These are phyloP conservation scores for Fagopyrum homotropicum DNA, from an alignment of 148 eudicot species.

Conservation along the genomic window DNA sequence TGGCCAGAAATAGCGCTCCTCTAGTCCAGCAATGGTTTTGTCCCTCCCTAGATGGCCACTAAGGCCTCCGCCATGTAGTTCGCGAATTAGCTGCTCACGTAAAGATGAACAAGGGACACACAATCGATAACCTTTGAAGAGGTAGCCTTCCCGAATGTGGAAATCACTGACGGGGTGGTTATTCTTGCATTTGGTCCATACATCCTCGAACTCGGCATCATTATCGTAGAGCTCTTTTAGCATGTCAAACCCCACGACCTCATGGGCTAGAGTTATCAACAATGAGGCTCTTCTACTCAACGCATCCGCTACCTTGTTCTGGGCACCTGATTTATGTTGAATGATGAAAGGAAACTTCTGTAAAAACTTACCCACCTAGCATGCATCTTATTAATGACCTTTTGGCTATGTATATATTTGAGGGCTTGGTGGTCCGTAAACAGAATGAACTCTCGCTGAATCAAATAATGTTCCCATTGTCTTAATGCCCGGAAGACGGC, in stretches of 20 bases:
- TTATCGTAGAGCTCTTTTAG: neutral
- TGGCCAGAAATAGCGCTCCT: neutral
- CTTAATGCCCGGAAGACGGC: neutral
- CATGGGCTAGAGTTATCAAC: neutral
- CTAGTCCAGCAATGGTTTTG: neutral
- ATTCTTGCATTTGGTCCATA: neutral
- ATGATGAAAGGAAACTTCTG: neutral
- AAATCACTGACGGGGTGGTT: neutral
- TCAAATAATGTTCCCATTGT: neutral
- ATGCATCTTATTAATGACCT: too few relatives aligned
- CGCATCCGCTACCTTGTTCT: too few relatives aligned
- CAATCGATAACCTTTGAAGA: neutral
- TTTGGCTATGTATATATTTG: slow-evolving; percentile 8
- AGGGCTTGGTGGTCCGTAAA: slow-evolving; percentile 4
- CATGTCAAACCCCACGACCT: neutral
- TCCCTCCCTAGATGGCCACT: neutral
- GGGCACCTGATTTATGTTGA: too few relatives aligned
- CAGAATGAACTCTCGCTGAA: neutral
- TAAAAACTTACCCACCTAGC: neutral
- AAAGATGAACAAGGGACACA: slow-evolving; percentile 3
- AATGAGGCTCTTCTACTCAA: neutral
- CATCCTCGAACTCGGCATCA: neutral
- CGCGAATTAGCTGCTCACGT: neutral
- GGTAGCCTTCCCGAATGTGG: neutral
- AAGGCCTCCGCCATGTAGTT: neutral